Percentiles rank a stretch among this genome's conserved stretches.
Conservation (phyloP, 768 basidiomycete species). For the Mycena galopus region DNA sequence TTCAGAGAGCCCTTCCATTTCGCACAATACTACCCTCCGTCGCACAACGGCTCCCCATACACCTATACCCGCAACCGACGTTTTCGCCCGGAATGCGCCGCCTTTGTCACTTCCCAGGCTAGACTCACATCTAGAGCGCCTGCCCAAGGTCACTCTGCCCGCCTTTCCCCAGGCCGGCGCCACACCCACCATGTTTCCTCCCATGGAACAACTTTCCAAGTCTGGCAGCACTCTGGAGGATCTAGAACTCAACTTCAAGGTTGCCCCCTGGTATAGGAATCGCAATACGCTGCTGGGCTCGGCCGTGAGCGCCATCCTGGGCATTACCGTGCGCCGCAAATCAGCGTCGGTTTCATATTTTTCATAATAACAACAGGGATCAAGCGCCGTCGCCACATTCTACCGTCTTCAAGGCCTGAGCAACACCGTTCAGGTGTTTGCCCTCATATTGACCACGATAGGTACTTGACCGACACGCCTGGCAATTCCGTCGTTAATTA, state of each 20-base stretch:
- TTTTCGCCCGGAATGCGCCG: slow-evolving; percentile 71
- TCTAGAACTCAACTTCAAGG: slow-evolving; percentile 66
- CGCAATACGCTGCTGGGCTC: slow-evolving; percentile 64
- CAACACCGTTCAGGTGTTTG: slow-evolving; percentile 80
- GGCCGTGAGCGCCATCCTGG: slow-evolving; percentile 62
- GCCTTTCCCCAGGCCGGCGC: slow-evolving; percentile 50
- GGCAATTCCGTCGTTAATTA: slow-evolving; percentile 5
- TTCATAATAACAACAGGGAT: slow-evolving; percentile 60
- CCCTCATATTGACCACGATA: slow-evolving; percentile 75
- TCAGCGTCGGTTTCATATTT: not conserved
- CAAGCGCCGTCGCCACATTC: slow-evolving; percentile 74
- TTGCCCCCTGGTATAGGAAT: slow-evolving; percentile 67
- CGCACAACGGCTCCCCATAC: slow-evolving; percentile 45
- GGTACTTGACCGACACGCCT: slow-evolving; percentile 52
- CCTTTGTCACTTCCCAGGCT: slow-evolving; percentile 73
- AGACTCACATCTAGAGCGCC: slow-evolving; percentile 55
- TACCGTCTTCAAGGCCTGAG: slow-evolving; percentile 79
- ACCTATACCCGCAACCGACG: slow-evolving; percentile 66
- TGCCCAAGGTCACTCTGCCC: slow-evolving; percentile 63
- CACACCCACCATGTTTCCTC: slow-evolving; percentile 66
- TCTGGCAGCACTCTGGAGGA: slow-evolving; percentile 67
- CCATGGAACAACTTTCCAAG: slow-evolving; percentile 67
- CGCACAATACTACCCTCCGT: not conserved
- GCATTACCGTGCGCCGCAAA: slow-evolving; percentile 59
- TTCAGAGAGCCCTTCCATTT: not conserved